These are phyloP conservation scores for Bertia moriformis DNA, from an alignment of 2,329 filamentous ascomycete genomes.

Conservation along the genomic window DNA sequence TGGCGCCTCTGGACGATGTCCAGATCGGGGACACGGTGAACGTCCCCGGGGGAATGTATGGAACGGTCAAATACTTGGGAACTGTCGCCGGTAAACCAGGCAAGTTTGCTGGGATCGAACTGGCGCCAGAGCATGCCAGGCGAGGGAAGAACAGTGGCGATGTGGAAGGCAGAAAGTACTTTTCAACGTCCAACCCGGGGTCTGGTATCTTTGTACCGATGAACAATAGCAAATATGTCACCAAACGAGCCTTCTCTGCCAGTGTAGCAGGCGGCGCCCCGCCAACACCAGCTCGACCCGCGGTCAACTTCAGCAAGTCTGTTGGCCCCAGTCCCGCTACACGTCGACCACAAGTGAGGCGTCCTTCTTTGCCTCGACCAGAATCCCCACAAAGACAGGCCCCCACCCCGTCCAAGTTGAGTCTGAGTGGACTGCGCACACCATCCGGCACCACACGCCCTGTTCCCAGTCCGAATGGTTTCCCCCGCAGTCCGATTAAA, in stretches of 20 bases:
- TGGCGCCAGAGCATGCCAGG: slow-evolving; percentile 42
- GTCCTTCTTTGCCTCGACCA: background rate
- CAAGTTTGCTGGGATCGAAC: slow-evolving; percentile 51
- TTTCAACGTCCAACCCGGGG: slow-evolving; percentile 41
- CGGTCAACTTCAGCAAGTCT: slow-evolving; percentile 1
- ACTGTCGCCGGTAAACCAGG: slow-evolving; percentile 48
- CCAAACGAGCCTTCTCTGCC: slow-evolving; percentile 21
- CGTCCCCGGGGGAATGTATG: slow-evolving; percentile 54
- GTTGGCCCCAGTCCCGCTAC: background rate
- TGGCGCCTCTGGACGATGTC: slow-evolving; percentile 22
- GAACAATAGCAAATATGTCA: slow-evolving; percentile 36
- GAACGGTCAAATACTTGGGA: slow-evolving; percentile 49
- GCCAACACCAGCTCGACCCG: background rate
- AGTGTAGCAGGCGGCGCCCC: background rate
- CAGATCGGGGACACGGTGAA: slow-evolving; percentile 49
- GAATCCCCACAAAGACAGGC: background rate
- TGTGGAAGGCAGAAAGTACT: slow-evolving; percentile 51
- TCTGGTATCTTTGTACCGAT: slow-evolving; percentile 55
- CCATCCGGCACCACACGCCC: background rate
- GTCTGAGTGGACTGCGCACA: background rate
- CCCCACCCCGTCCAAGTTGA: background rate
- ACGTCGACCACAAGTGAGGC: background rate
- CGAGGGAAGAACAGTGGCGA: slow-evolving; percentile 56
- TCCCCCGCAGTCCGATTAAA: background rate
- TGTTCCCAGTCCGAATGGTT: background rate